Evolutionary conservation across 495 filamentous ascomycete genomes (phyloP).

Genomic region (Xanthoparmelia taractica): DNA sequence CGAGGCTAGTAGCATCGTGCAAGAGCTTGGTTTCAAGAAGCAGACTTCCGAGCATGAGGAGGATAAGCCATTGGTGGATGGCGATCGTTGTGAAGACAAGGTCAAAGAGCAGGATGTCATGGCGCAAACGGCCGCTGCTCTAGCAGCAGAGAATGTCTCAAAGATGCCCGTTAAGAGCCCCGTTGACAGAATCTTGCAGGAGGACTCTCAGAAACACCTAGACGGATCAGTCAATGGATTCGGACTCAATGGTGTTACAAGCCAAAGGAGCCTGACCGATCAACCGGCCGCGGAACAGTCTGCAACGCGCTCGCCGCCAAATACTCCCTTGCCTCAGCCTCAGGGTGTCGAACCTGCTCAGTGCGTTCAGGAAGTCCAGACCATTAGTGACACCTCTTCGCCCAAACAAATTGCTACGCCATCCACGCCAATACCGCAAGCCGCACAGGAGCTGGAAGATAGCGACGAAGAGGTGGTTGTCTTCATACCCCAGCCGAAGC

Average conservation of each 20-base stretch:
- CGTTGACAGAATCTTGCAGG: neutral
- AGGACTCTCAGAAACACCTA: neutral
- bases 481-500: conserved; percentile 43
- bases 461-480: conserved; percentile 56
- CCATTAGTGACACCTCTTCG: neutral
- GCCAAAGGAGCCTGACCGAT: neutral
- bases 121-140: neutral
- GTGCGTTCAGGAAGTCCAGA: neutral
- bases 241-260: neutral
- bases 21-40: neutral
- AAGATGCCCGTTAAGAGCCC: neutral
- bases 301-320: neutral
- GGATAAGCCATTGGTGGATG: neutral
- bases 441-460: conserved; percentile 14
- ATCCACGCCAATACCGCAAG: neutral
- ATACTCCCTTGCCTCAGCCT: neutral
- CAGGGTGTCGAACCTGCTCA: neutral
- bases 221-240: neutral
- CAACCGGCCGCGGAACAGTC: neutral
- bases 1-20: neutral
- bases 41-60: neutral
- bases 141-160: neutral
- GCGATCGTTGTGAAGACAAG: neutral
- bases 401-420: neutral
- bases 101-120: neutral